Conservation (phyloP, 805 yeast species). For the Metschnikowia borealis region DNA sequence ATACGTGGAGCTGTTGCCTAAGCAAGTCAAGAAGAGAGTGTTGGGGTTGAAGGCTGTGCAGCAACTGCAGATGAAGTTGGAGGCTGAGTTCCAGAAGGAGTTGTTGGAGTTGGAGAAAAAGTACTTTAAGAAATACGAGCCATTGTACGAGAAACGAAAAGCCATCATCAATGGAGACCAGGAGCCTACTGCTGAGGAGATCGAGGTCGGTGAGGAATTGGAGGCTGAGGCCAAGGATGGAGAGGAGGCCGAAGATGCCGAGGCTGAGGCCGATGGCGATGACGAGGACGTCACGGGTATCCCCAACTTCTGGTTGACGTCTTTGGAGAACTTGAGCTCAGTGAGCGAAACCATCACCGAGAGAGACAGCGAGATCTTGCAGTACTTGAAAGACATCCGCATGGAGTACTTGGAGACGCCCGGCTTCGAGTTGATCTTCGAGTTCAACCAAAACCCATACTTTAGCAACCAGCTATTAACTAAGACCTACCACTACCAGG, state of each 20-base stretch:
- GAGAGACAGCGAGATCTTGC: slow-evolving; percentile 81
- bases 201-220: slow-evolving; percentile 71
- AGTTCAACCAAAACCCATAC: slow-evolving; percentile 69
- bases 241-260: slow-evolving; percentile 37
- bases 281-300: slow-evolving; percentile 62
- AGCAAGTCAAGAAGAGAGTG: slow-evolving; percentile 68
- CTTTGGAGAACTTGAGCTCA: slow-evolving; percentile 79
- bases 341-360: slow-evolving; percentile 83
- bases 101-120: slow-evolving; percentile 81
- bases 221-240: slow-evolving; percentile 53
- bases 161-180: slow-evolving; percentile 64
- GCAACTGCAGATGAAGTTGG: slow-evolving; percentile 72
- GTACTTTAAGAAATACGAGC: slow-evolving; percentile 67
- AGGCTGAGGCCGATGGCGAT: slow-evolving; percentile 40
- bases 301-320: slow-evolving; percentile 96
- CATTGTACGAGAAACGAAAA: slow-evolving; percentile 70
- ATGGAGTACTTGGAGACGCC: slow-evolving; percentile 79
- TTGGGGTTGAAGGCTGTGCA: slow-evolving; percentile 81
- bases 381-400: slow-evolving; percentile 62
- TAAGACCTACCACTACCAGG: slow-evolving; percentile 91
- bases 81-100: slow-evolving; percentile 88
- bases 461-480: slow-evolving; percentile 69
- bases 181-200: slow-evolving; percentile 77
- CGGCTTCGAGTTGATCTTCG: slow-evolving; percentile 84
- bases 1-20: slow-evolving; percentile 74